Evolutionary conservation across 805 yeast species (phyloP), one percentile per base, ranked within the genome.

Genomic region (Schwanniomyces occidentalis): DNA sequence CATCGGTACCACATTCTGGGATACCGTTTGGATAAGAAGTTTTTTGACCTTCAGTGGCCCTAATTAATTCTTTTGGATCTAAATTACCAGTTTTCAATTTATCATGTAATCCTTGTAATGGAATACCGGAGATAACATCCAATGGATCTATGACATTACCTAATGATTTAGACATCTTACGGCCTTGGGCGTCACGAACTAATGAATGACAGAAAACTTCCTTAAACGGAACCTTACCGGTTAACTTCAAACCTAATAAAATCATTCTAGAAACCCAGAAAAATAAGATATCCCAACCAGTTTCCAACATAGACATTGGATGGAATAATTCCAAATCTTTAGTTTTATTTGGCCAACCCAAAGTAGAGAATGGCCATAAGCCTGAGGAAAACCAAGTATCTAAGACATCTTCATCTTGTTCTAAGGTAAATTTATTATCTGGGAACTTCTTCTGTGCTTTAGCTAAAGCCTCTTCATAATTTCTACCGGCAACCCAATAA

Each of bases 381-480:
- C 97, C 98, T 27, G 97, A 85, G 7, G 97, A 89, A 69, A 93
- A 93, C 99, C 99, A 93, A 12, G 99, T 93, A 66, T 93, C 99
- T 52, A 93, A 78, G 32, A 93, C 98, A 64, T 93, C 99, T 64
- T 91, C 98, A 65, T 93, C 99, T 71, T 93, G 98, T 58, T 82
- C 86, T 50, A 91, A 73, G 21, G 84, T 78, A 59, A 80, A 86
- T 42, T 74, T 80, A 54, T 69, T 68, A 40, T 74, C 77, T 12
- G 95, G 78, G 68, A 84, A 93, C 58, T 78, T 82, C 49, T 69
- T 70, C 19, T 66, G 65, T 25, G 98, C 98, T 71, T 88, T 89
- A 33, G 63, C 76, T 57, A 77, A 72, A 22, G 99, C 99, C 66
- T 93, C 98, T 49, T 77, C 89, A 34, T 75, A 58, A 40, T 66